A percentile compares a stretch with the other conserved stretches of the same genome.
Evolutionary conservation across 495 filamentous ascomycete species (phyloP).

Genomic region (Aspergillus campestris): DNA sequence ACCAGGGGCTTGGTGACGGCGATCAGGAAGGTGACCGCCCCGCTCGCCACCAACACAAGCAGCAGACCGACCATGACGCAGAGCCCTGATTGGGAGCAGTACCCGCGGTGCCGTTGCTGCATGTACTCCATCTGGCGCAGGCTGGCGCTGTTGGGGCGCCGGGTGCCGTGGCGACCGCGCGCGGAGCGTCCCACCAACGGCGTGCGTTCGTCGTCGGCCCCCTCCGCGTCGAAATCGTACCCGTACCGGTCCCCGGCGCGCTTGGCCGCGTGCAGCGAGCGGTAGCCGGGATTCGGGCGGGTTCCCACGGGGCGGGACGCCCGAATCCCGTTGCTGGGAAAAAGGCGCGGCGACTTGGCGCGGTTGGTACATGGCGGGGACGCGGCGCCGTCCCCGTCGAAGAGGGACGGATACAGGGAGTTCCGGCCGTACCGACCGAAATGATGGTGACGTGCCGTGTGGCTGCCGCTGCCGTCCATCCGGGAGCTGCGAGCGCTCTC

Average conservation of each 20-base stretch:
- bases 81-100: conserved; percentile 65
- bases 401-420: conserved; percentile 61
- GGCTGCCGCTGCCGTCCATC: conserved; percentile 51
- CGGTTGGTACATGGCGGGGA: conserved; percentile 40
- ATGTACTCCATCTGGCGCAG: conserved; percentile 70
- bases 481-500: conserved; percentile 53
- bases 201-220: conserved; percentile 84
- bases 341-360: conserved; percentile 56
- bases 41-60: conserved; percentile 66
- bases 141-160: conserved; percentile 48
- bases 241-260: conserved; percentile 48
- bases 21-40: conserved; percentile 77
- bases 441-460: conserved; percentile 65
- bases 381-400: conserved; percentile 66
- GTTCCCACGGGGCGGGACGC: conserved; percentile 26
- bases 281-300: conserved; percentile 29
- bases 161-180: conserved; percentile 50
- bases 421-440: conserved; percentile 63
- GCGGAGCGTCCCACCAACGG: conserved; percentile 65
- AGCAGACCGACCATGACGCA: conserved; percentile 69
- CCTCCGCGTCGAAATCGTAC: conserved; percentile 64
- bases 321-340: conserved; percentile 26
- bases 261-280: conserved; percentile 37
- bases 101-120: conserved; percentile 55
- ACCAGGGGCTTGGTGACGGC: conserved; percentile 82